Evolutionary conservation across 2,329 filamentous ascomycete genomes (phyloP).

Genomic region (Pyricularia pennisetigena): DNA sequence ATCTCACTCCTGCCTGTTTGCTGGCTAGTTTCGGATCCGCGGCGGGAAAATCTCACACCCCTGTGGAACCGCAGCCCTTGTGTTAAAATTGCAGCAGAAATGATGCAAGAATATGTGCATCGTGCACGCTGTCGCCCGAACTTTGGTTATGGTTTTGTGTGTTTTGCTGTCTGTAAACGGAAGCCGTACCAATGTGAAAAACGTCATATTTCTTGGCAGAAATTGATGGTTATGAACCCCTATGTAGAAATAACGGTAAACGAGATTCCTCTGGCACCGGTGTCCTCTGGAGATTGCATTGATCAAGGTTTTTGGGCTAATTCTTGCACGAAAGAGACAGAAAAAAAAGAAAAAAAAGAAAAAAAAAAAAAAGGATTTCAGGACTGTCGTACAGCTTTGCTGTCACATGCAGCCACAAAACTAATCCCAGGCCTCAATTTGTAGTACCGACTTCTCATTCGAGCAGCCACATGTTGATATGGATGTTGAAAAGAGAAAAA

Average conservation of each 20-base stretch:
- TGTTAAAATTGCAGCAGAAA: background rate
- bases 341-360: too few species aligned
- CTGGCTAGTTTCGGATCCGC: background rate
- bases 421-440: background rate
- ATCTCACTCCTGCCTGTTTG: background rate
- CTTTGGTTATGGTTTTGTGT: background rate
- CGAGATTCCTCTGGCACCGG: too few species aligned
- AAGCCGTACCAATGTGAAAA: too few species aligned
- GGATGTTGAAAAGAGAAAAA: background rate
- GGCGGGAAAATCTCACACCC: background rate
- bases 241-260: too few species aligned
- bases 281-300: too few species aligned
- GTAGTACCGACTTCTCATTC: background rate
- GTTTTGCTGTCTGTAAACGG: background rate
- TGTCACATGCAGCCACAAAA: background rate
- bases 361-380: too few species aligned
- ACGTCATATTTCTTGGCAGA: too few species aligned
- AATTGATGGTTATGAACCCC: too few species aligned
- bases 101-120: background rate
- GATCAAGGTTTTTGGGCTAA: too few species aligned
- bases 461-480: background rate
- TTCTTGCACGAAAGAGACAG: too few species aligned
- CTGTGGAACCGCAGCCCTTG: background rate
- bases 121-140: background rate
- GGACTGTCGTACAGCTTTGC: background rate